Conservation (phyloP, 2,329 filamentous ascomycete species). For the Microdochium paspali region DNA sequence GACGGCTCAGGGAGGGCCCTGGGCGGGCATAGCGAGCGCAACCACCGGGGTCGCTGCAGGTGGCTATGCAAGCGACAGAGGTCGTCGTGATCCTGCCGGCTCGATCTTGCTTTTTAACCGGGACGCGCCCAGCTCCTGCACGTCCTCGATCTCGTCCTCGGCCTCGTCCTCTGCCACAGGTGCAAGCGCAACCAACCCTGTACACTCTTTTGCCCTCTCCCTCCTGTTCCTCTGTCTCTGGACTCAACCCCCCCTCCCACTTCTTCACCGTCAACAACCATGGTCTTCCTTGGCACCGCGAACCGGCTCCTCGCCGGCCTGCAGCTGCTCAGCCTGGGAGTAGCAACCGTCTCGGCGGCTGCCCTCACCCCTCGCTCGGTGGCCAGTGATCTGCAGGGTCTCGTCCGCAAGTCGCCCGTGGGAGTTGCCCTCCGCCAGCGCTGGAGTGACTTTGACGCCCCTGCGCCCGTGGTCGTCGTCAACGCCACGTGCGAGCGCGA, state of each 20-base stretch:
- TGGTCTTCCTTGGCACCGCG: conserved; percentile 1
- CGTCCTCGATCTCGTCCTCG: neutral
- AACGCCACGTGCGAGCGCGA: conserved; percentile 8
- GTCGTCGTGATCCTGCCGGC: too few relatives aligned
- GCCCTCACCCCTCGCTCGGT: conserved; percentile 2
- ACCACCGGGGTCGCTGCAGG: too few relatives aligned
- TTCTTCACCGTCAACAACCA: conserved; percentile 1
- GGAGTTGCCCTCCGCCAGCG: conserved; percentile 2
- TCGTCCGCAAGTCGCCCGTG: conserved; percentile 1
- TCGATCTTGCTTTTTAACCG: too few relatives aligned
- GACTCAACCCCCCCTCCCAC: too few relatives aligned
- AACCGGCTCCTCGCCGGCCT: conserved; percentile 1
- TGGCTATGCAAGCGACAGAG: too few relatives aligned
- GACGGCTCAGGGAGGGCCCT: too few relatives aligned
- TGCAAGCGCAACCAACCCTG: too few relatives aligned
- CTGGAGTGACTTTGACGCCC: conserved; percentile 9
- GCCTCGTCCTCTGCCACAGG: too few relatives aligned
- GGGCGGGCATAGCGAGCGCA: too few relatives aligned
- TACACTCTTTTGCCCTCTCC: neutral
- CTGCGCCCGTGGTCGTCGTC: conserved; percentile 8
- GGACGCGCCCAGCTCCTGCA: too few relatives aligned
- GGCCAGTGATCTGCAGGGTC: conserved; percentile 1
- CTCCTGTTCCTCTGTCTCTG: too few relatives aligned
- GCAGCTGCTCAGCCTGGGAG: conserved; percentile 3
- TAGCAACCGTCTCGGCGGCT: conserved; percentile 1